Evolutionary conservation across 441 rosid genomes (phyloP), one percentile per base, ranked within the genome.

Genomic region (Arabidopsis lyrata): DNA sequence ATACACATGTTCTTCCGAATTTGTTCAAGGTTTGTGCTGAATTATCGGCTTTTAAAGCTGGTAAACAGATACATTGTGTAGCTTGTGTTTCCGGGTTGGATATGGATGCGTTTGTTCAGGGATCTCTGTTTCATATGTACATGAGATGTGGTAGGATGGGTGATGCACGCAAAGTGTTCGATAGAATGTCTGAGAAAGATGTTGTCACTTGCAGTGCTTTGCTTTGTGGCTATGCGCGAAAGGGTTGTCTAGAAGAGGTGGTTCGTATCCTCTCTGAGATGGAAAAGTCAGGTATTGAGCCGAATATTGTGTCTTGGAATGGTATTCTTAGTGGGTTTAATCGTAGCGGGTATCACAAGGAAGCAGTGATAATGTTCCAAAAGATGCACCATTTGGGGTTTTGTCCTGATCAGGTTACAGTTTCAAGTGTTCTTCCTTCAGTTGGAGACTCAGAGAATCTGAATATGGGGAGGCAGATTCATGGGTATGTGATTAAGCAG

Each of bases 301-400:
- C 85, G 7, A 89, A 85, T 78, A 69, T 80, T 16, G 82, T 89
- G 49, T 79, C 90, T 16, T 87, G 94, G 91, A 87, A 83, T 77
- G 87, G 90, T 35, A 77, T 85, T 77, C 81, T 87, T 85, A 42
- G 84, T 5, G 91, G 91, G 75, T 87, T 84, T 78, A 85, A 82
- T 78, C 87, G 78, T 34, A 84, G 87, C 12, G 82, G 88, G 57
- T 53, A 66, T 63, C 67, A 64, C 35, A 16, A 14, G 35, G 94
- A 84, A 64, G 90, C 87, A 1, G 73, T 77, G 74, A 31, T 76
- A 5, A 63, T 82, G 78, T 88, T 88, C 22, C 77, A 72, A 42
- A 71, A 77, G 68, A 80, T 87, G 86, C 91, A 82, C 60, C 75
- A 52, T 8, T 55, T 66, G 54, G 87, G 88, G 22, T 82, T 83